Conservation (phyloP, 257 asterid species). For the Penstemon eatonii region DNA sequence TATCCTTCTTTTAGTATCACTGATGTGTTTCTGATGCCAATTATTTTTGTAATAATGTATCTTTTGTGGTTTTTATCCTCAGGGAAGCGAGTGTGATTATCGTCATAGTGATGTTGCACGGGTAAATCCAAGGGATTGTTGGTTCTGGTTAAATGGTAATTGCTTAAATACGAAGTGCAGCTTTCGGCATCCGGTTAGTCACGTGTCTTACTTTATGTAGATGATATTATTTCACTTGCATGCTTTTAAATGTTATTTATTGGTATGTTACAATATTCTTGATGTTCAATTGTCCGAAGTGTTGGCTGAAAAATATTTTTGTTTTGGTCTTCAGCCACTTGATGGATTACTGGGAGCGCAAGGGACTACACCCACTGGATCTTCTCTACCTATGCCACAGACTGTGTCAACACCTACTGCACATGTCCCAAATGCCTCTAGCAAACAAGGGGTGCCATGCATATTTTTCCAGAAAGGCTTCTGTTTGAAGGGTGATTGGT, state of each 20-base stretch:
- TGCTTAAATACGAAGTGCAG: slow-evolving; percentile 84
- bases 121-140: slow-evolving; percentile 89
- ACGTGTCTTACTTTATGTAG: slow-evolving; percentile 5
- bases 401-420: slow-evolving; percentile 40
- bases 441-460: slow-evolving; percentile 69
- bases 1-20: slow-evolving; percentile 13
- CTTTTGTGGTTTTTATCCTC: slow-evolving; percentile 23
- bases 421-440: slow-evolving; percentile 44
- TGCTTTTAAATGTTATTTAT: slow-evolving; percentile 3
- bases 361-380: slow-evolving; percentile 48
- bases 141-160: slow-evolving; percentile 76
- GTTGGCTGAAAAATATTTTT: not conserved
- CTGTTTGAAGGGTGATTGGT: slow-evolving; percentile 88
- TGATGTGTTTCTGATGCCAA: not conserved
- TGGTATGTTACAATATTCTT: not conserved
- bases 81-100: slow-evolving; percentile 90
- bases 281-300: not conserved
- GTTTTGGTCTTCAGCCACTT: slow-evolving; percentile 60
- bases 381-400: slow-evolving; percentile 45
- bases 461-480: slow-evolving; percentile 73
- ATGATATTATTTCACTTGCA: slow-evolving; percentile 7
- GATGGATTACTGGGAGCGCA: slow-evolving; percentile 72
- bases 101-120: slow-evolving; percentile 89
- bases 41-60: slow-evolving; percentile 11
- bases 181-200: slow-evolving; percentile 89